Evolutionary conservation across 805 yeast genomes (phyloP).

Genomic region (Danielia reshetovae): DNA sequence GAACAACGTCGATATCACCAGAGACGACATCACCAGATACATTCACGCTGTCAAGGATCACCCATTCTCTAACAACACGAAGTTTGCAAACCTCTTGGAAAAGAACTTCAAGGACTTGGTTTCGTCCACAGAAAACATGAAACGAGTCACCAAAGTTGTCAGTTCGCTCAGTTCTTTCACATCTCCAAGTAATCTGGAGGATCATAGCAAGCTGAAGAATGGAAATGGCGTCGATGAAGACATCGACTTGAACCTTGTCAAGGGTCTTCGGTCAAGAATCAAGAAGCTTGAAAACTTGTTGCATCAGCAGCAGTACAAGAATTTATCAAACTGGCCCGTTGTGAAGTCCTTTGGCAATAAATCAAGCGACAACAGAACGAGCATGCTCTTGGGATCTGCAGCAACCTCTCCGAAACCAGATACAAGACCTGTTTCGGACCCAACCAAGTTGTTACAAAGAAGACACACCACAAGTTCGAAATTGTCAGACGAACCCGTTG

Average conservation of each 20-base stretch:
- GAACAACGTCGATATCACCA: constrained; percentile 27
- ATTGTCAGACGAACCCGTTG: background rate
- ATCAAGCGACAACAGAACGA: constrained; percentile 8
- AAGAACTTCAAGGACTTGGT: constrained; percentile 45
- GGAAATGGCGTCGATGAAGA: constrained; percentile 15
- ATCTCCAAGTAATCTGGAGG: background rate
- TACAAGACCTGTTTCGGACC: constrained; percentile 15
- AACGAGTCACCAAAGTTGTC: constrained; percentile 28
- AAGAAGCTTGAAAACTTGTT: constrained; percentile 71
- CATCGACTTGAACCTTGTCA: constrained; percentile 37
- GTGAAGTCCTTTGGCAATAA: constrained; percentile 3
- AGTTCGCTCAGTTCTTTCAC: constrained; percentile 22
- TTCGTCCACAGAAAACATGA: constrained; percentile 36
- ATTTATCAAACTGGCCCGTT: constrained; percentile 46
- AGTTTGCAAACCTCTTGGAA: constrained; percentile 37
- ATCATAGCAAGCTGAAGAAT: constrained; percentile 4
- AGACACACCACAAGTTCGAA: background rate
- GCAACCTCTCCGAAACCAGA: constrained; percentile 2
- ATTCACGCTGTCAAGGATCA: constrained; percentile 25
- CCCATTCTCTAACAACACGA: constrained; percentile 20
- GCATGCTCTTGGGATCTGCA: constrained; percentile 12
- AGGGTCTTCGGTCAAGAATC: constrained; percentile 68
- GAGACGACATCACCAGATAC: constrained; percentile 31
- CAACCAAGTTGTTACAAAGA: constrained; percentile 27
- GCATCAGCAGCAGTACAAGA: constrained; percentile 66